phyloP scores from a whole-genome alignment of 305 asterid genomes.

The Euphrasia arctica region DNA sequence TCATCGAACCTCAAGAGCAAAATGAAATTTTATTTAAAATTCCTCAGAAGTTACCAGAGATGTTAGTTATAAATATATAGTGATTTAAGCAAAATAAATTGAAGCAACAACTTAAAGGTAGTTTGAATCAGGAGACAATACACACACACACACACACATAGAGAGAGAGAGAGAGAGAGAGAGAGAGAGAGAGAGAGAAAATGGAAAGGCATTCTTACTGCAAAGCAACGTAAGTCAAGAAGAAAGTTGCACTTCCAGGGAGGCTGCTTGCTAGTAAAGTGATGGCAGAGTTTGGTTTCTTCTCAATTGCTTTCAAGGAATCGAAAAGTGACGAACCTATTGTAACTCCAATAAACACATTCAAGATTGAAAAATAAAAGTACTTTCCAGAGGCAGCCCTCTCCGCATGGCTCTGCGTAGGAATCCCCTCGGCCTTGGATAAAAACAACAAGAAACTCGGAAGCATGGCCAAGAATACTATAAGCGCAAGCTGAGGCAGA shows the following conservation, averaged over 20 bases:
- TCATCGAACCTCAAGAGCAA: background rate
- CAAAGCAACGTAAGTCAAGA: constrained; percentile 87
- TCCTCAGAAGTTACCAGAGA: too few species aligned
- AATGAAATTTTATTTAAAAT: background rate
- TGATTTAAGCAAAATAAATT: background rate
- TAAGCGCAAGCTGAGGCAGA: constrained; percentile 89
- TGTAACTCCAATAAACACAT: constrained; percentile 90
- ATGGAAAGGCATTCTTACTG: constrained; percentile 45
- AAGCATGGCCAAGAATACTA: constrained; percentile 69
- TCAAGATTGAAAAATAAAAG: constrained; percentile 76
- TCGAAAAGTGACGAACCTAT: constrained; percentile 61
- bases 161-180: too few species aligned
- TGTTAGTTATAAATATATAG: too few species aligned
- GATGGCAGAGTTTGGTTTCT: constrained; percentile 39
- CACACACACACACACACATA: too few species aligned
- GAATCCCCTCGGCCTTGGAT: constrained; percentile 89
- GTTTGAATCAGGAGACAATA: too few species aligned
- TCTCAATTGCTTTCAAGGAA: constrained; percentile 45
- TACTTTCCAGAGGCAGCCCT: constrained; percentile 95
- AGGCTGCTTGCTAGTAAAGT: constrained; percentile 63
- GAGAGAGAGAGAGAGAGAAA: background rate
- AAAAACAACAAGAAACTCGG: constrained; percentile 70
- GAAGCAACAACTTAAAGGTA: background rate
- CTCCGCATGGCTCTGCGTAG: constrained; percentile 62
- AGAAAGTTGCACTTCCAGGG: constrained; percentile 94